A percentile compares a stretch with the other conserved stretches of the same genome.
Evolutionary conservation across 345 rosid species (phyloP).

Genomic region (Garcia nutans): DNA sequence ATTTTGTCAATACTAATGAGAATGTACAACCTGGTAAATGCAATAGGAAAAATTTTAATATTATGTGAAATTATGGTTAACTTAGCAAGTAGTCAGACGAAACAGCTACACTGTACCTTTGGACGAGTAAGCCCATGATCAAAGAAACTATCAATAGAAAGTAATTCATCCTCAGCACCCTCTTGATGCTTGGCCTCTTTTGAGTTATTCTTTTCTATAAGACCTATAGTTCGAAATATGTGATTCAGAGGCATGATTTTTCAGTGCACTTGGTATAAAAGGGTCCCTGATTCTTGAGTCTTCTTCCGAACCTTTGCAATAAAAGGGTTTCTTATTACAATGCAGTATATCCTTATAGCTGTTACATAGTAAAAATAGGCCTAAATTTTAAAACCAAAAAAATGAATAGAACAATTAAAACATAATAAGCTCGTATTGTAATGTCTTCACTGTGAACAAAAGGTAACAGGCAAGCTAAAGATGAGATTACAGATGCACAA

Average conservation of each 20-base stretch:
- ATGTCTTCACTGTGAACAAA: neutral
- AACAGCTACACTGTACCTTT: slow-evolving; percentile 51
- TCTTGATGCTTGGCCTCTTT: slow-evolving; percentile 61
- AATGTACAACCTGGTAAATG: neutral
- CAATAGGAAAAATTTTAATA: neutral
- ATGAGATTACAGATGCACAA: neutral
- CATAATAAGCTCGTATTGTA: neutral
- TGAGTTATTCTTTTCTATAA: slow-evolving; percentile 70
- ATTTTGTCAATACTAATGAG: neutral
- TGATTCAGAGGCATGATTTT: slow-evolving; percentile 79
- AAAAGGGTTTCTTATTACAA: slow-evolving; percentile 84
- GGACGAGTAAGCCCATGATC: slow-evolving; percentile 98
- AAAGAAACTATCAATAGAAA: slow-evolving; percentile 55
- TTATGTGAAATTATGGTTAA: neutral
- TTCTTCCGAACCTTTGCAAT: slow-evolving; percentile 68
- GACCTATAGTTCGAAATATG: slow-evolving; percentile 65
- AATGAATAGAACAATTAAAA: slow-evolving; percentile 1
- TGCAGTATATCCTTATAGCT: slow-evolving; percentile 82
- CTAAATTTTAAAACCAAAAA: slow-evolving; percentile 21
- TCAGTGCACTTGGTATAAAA: slow-evolving; percentile 18
- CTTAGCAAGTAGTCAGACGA: neutral
- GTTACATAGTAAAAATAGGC: slow-evolving; percentile 43
- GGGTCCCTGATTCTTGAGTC: slow-evolving; percentile 77
- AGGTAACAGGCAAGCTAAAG: neutral
- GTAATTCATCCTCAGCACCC: slow-evolving; percentile 38